phyloP scores from a whole-genome alignment of 805 yeast genomes.

The Candida glaebosa region DNA sequence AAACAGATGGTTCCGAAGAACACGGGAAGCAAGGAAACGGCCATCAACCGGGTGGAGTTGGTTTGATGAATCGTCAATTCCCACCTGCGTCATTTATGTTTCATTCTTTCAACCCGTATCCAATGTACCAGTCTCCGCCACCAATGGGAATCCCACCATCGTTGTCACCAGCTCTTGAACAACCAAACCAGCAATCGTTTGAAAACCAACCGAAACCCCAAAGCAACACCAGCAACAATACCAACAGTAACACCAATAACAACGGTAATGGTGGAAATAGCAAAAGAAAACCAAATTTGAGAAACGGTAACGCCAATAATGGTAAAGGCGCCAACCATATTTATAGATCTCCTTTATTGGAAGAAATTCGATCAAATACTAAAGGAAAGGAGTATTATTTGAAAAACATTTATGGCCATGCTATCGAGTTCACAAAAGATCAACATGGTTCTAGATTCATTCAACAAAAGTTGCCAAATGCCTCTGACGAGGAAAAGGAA shows the following conservation, averaged over 20 bases:
- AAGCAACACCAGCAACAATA: background rate
- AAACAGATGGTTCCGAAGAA: slow-evolving; percentile 7
- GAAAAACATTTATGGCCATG: slow-evolving; percentile 79
- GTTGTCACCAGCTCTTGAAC: slow-evolving; percentile 11
- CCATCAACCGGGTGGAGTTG: slow-evolving; percentile 24
- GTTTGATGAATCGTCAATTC: slow-evolving; percentile 32
- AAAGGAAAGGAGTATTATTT: slow-evolving; percentile 58
- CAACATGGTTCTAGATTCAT: slow-evolving; percentile 97
- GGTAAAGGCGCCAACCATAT: slow-evolving; percentile 43
- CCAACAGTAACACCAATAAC: slow-evolving; percentile 2
- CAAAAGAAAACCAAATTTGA: slow-evolving; percentile 11
- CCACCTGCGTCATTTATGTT: slow-evolving; percentile 43
- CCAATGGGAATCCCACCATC: slow-evolving; percentile 10
- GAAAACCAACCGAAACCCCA: background rate
- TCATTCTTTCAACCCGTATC: slow-evolving; percentile 50
- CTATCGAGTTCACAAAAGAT: slow-evolving; percentile 88
- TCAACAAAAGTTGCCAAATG: slow-evolving; percentile 75
- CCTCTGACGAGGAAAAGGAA: slow-evolving; percentile 68
- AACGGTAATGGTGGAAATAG: slow-evolving; percentile 5
- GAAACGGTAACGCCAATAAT: slow-evolving; percentile 11
- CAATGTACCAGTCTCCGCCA: slow-evolving; percentile 30
- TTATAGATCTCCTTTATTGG: slow-evolving; percentile 74
- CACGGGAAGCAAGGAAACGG: slow-evolving; percentile 3
- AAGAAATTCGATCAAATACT: slow-evolving; percentile 71
- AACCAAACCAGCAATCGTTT: slow-evolving; percentile 3